These are phyloP conservation scores for Phialophora verrucosa DNA, from an alignment of 2,329 filamentous ascomycete genomes.

Conservation along the genomic window DNA sequence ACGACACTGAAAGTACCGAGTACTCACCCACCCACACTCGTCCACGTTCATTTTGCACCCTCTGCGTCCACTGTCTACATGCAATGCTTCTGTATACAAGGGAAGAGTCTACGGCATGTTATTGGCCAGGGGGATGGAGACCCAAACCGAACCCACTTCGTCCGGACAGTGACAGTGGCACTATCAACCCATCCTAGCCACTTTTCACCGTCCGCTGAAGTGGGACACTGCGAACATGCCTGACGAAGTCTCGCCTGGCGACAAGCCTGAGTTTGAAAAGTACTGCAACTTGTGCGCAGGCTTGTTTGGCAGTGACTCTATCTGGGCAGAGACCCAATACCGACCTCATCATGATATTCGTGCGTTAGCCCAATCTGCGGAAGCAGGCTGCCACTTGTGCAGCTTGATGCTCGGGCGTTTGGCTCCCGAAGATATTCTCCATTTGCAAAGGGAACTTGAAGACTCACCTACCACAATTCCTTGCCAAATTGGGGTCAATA, in stretches of 20 bases:
- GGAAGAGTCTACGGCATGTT: background rate
- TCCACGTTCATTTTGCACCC: background rate
- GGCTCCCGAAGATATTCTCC: background rate
- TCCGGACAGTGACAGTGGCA: background rate
- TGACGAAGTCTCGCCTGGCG: background rate
- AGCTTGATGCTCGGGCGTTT: constrained; percentile 2
- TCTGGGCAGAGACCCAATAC: background rate
- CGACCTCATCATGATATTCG: constrained; percentile 7
- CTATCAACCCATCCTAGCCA: background rate
- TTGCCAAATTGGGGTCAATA: background rate
- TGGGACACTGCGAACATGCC: background rate
- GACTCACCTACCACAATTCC: background rate
- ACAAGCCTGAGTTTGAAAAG: background rate
- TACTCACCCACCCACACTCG: background rate
- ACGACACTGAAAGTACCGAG: no score
- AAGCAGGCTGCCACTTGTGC: constrained; percentile 1
- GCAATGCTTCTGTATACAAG: background rate
- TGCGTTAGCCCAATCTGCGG: background rate
- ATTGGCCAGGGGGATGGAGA: background rate
- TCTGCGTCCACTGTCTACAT: background rate
- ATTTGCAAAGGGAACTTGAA: background rate
- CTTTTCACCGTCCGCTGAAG: background rate
- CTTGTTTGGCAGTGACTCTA: background rate
- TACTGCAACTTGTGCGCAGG: background rate
- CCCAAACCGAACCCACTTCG: background rate